A percentile compares a stretch with the other conserved stretches of the same genome.
Evolutionary conservation across 495 filamentous ascomycete species (phyloP).

Genomic region (Rhizodiscina lignyota): DNA sequence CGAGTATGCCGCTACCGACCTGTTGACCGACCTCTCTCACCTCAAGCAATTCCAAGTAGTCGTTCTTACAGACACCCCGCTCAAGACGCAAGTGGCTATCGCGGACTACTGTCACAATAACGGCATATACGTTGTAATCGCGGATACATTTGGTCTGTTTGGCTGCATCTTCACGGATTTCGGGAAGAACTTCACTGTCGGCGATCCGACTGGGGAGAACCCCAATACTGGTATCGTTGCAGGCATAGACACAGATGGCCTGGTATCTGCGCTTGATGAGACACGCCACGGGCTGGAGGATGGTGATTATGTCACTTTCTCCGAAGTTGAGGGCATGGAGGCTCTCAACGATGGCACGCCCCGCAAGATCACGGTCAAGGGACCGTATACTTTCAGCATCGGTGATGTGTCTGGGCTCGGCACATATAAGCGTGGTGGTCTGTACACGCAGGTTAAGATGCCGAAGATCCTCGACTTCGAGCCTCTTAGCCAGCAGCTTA

Average conservation of each 20-base stretch:
- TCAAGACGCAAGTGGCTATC: slow-evolving; percentile 63
- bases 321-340: slow-evolving; percentile 88
- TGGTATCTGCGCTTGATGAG: slow-evolving; percentile 92
- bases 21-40: slow-evolving; percentile 53
- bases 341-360: slow-evolving; percentile 66
- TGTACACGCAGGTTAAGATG: slow-evolving; percentile 95
- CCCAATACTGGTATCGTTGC: slow-evolving; percentile 81
- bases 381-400: slow-evolving; percentile 92
- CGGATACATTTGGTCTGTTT: slow-evolving; percentile 86
- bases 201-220: slow-evolving; percentile 83
- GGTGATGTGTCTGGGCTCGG: slow-evolving; percentile 81
- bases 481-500: slow-evolving; percentile 52
- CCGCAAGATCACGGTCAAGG: slow-evolving; percentile 82
- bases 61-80: slow-evolving; percentile 69
- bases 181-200: slow-evolving; percentile 76
- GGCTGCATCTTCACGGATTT: slow-evolving; percentile 96
- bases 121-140: slow-evolving; percentile 72
- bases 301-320: slow-evolving; percentile 91
- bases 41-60: slow-evolving; percentile 82
- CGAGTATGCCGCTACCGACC: slow-evolving; percentile 46
- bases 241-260: slow-evolving; percentile 67
- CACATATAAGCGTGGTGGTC: slow-evolving; percentile 68
- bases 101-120: slow-evolving; percentile 88
- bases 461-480: slow-evolving; percentile 88
- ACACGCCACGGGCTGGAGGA: slow-evolving; percentile 90